Evolutionary conservation across 2,329 filamentous ascomycete species (phyloP).

Genomic region (Penicillium sp.): DNA sequence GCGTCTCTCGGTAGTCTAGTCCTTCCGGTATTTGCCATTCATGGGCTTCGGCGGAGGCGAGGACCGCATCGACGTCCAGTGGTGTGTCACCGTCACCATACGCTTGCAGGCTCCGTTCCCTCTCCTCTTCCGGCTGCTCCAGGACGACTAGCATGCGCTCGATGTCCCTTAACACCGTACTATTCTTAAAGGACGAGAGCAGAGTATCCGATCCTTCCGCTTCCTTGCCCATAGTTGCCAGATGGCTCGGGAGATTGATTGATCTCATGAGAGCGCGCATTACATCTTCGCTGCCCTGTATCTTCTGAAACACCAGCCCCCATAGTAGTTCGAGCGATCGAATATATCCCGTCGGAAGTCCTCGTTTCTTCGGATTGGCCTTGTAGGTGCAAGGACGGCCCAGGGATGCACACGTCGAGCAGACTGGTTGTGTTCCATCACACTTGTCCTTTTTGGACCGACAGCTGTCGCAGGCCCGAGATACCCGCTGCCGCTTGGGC

Average conservation of each 20-base stretch:
- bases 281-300: constrained; percentile 60
- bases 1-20: constrained; percentile 21
- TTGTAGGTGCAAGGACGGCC: constrained; percentile 71
- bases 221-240: constrained; percentile 43
- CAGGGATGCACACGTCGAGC: constrained; percentile 66
- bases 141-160: constrained; percentile 59
- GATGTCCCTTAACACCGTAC: constrained; percentile 63
- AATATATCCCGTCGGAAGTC: constrained; percentile 79
- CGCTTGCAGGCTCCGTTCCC: constrained; percentile 31
- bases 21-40: constrained; percentile 39
- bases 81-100: constrained; percentile 31
- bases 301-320: constrained; percentile 66
- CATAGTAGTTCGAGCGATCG: constrained; percentile 70
- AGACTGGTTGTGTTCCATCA: constrained; percentile 67
- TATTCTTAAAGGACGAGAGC: constrained; percentile 65
- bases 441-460: constrained; percentile 70
- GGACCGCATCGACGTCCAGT: constrained; percentile 32
- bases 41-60: constrained; percentile 33
- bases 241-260: constrained; percentile 41
- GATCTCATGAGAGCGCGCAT: constrained; percentile 58
- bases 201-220: constrained; percentile 57
- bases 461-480: constrained; percentile 70
- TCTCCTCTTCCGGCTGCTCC: constrained; percentile 43
- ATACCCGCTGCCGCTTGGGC: constrained; percentile 65
- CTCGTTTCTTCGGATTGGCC: constrained; percentile 72